Conservation (phyloP, 805 yeast species). For the Kodamaea jinghongensis region DNA sequence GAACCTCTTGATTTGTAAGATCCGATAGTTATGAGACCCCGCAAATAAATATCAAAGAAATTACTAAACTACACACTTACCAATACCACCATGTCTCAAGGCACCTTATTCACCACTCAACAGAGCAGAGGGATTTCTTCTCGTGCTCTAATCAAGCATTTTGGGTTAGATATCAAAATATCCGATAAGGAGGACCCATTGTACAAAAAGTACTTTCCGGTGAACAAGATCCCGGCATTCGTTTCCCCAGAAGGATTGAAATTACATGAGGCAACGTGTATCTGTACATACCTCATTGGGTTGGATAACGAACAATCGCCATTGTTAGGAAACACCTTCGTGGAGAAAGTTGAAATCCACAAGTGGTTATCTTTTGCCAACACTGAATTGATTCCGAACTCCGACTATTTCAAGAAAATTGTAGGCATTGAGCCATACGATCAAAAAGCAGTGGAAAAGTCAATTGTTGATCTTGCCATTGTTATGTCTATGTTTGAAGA, state of each 20-base stretch:
- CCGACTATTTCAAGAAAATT: conserved; percentile 55
- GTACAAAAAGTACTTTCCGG: conserved; percentile 56
- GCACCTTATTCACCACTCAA: conserved; percentile 53
- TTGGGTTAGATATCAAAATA: conserved; percentile 57
- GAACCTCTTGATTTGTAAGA: too few relatives aligned
- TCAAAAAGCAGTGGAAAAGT: conserved; percentile 62
- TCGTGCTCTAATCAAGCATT: conserved; percentile 54
- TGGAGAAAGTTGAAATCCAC: conserved; percentile 63
- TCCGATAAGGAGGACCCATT: conserved; percentile 40
- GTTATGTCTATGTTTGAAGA: conserved; percentile 23
- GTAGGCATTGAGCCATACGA: conserved; percentile 70
- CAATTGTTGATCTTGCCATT: conserved; percentile 27
- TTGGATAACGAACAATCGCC: conserved; percentile 44
- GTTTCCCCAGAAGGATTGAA: conserved; percentile 69
- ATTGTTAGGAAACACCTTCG: conserved; percentile 62
- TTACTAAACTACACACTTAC: too few relatives aligned
- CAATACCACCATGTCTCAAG: conserved; percentile 53
- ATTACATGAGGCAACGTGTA: conserved; percentile 66
- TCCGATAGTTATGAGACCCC: too few relatives aligned
- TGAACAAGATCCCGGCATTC: conserved; percentile 64
- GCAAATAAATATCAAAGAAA: too few relatives aligned
- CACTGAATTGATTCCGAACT: conserved; percentile 54
- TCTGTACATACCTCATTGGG: conserved; percentile 52
- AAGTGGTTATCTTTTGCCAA: conserved; percentile 79
- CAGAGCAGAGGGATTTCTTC: conserved; percentile 32